These are phyloP conservation scores for Coemansia sp. DNA, from an alignment of 192 early-diverging fungal genomes.

Conservation along the genomic window DNA sequence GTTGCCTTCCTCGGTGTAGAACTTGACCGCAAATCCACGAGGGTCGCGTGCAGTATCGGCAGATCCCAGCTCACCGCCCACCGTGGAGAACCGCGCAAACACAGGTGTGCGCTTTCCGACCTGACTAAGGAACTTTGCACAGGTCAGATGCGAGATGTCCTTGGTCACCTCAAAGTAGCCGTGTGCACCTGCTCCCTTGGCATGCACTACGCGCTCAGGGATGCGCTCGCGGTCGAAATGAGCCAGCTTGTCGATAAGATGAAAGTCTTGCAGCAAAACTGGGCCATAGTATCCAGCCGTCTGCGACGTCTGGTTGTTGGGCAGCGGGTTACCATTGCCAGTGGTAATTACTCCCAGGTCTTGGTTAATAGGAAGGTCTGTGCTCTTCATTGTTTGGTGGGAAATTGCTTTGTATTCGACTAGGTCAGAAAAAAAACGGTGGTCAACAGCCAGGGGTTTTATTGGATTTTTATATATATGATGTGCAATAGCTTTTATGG, in stretches of 20 bases:
- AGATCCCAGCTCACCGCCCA: slow-evolving; percentile 58
- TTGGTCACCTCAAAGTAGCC: slow-evolving; percentile 72
- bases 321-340: slow-evolving; percentile 60
- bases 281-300: slow-evolving; percentile 58
- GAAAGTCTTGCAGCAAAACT: slow-evolving; percentile 58
- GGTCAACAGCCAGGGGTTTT: background rate
- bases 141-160: slow-evolving; percentile 55
- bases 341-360: slow-evolving; percentile 35
- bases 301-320: slow-evolving; percentile 62
- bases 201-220: slow-evolving; percentile 74
- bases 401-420: background rate
- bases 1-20: slow-evolving; percentile 75
- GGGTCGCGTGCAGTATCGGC: slow-evolving; percentile 66
- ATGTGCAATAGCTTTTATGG: too few species aligned
- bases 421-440: background rate
- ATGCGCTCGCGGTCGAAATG: slow-evolving; percentile 74
- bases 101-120: slow-evolving; percentile 65
- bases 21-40: slow-evolving; percentile 70
- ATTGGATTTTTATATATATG: slow-evolving; percentile 53
- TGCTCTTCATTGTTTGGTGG: slow-evolving; percentile 12
- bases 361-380: slow-evolving; percentile 4
- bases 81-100: slow-evolving; percentile 66
- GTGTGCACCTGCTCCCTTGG: slow-evolving; percentile 68
- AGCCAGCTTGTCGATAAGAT: slow-evolving; percentile 63
- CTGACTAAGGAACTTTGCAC: slow-evolving; percentile 59